A percentile compares a stretch with the other conserved stretches of the same genome.
phyloP scores from a whole-genome alignment of 2,329 filamentous ascomycete species.

The Alternaria arborescens region DNA sequence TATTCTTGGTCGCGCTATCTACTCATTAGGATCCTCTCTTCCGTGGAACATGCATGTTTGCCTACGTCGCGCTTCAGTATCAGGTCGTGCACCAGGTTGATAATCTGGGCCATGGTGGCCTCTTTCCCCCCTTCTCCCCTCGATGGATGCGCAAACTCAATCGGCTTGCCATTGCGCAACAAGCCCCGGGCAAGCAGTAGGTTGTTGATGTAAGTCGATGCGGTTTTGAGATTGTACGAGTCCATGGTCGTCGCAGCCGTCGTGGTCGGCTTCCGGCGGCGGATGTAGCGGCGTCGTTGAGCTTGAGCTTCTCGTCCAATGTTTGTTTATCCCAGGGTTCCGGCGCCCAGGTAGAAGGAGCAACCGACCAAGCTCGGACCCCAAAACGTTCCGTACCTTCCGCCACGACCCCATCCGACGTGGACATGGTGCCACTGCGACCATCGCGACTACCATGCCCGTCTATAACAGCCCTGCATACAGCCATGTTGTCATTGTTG shows the following conservation, averaged over 20 bases:
- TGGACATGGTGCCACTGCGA: background rate
- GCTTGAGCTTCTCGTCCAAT: conserved; percentile 13
- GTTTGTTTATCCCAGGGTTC: conserved; percentile 23
- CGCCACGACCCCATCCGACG: background rate
- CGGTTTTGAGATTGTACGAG: conserved; percentile 65
- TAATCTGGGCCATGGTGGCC: conserved; percentile 82
- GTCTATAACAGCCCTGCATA: conserved; percentile 2
- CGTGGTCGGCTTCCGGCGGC: conserved; percentile 37
- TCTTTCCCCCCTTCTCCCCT: conserved; percentile 68
- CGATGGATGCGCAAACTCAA: conserved; percentile 83
- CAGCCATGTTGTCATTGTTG: background rate
- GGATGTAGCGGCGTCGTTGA: conserved; percentile 11
- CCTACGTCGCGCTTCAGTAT: conserved; percentile 87
- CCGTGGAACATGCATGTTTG: background rate
- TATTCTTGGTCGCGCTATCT: conserved; percentile 87
- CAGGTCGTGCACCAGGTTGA: conserved; percentile 92
- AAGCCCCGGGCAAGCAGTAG: conserved; percentile 70
- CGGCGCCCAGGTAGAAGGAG: conserved; percentile 14
- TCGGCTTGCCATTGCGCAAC: conserved; percentile 70
- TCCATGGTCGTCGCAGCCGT: conserved; percentile 43
- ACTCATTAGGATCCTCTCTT: conserved; percentile 16
- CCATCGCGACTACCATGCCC: background rate
- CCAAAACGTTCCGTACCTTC: conserved; percentile 2
- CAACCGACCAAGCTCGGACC: conserved; percentile 15
- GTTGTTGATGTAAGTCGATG: conserved; percentile 72